Conservation (phyloP, 2,329 filamentous ascomycete species). For the Xylariaceae sp. region DNA sequence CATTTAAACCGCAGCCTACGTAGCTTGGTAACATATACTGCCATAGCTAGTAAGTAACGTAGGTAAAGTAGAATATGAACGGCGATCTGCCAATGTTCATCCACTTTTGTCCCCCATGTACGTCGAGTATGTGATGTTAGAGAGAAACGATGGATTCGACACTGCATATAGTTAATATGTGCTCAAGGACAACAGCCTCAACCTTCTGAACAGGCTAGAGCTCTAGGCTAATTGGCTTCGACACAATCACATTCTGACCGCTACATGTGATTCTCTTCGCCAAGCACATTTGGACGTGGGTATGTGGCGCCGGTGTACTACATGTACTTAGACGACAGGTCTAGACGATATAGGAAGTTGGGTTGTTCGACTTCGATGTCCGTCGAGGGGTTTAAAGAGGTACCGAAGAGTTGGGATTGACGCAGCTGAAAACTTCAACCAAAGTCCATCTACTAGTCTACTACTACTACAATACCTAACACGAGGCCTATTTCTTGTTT, state of each 20-base stretch:
- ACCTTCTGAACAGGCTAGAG: constrained; percentile 7
- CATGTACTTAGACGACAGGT: constrained; percentile 7
- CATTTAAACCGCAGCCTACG: background rate
- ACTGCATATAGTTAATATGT: background rate
- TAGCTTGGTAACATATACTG: background rate
- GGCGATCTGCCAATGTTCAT: background rate
- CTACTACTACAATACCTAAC: too few relatives aligned
- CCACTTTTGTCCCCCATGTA: background rate
- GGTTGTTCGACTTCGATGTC: constrained; percentile 11
- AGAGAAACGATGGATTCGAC: background rate
- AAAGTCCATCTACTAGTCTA: background rate
- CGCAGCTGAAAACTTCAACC: background rate
- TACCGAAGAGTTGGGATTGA: constrained; percentile 18
- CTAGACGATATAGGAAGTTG: constrained; percentile 1
- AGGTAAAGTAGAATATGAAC: background rate
- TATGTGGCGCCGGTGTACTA: constrained; percentile 13
- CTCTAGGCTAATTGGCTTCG: constrained; percentile 10
- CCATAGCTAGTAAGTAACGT: background rate
- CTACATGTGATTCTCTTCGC: constrained; percentile 21
- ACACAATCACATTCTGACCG: constrained; percentile 23
- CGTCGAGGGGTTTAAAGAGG: constrained; percentile 24
- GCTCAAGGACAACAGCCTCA: background rate
- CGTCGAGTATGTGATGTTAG: background rate
- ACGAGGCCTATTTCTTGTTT: background rate
- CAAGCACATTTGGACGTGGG: constrained; percentile 15